A percentile compares a stretch with the other conserved stretches of the same genome.
Evolutionary conservation across 805 yeast species (phyloP).

Genomic region (Blastobotrys parvus): DNA sequence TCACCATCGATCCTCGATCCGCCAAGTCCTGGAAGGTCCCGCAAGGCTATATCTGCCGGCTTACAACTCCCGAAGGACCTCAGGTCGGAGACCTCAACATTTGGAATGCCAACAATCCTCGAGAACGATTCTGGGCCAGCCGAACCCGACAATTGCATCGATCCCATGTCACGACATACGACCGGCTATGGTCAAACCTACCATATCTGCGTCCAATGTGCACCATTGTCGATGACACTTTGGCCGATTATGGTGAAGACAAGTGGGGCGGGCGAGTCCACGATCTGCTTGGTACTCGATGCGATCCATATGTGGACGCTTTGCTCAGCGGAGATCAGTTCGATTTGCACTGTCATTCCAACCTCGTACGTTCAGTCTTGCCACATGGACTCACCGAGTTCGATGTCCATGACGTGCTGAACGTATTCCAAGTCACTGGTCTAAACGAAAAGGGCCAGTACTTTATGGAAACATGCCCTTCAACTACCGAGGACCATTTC

Average conservation of each 20-base stretch:
- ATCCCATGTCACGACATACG: constrained; percentile 53
- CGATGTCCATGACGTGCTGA: constrained; percentile 62
- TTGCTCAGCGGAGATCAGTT: constrained; percentile 55
- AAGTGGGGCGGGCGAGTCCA: constrained; percentile 61
- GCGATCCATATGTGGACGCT: constrained; percentile 63
- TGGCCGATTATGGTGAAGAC: constrained; percentile 45
- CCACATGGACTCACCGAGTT: constrained; percentile 56
- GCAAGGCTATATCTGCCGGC: constrained; percentile 48
- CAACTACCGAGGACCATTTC: constrained; percentile 49
- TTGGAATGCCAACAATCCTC: constrained; percentile 53
- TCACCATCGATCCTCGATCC: constrained; percentile 44
- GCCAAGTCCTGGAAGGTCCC: constrained; percentile 60
- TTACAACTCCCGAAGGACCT: constrained; percentile 60
- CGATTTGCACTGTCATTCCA: constrained; percentile 61
- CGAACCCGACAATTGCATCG: constrained; percentile 59
- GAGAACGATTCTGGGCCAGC: constrained; percentile 64
- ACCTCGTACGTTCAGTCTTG: constrained; percentile 48
- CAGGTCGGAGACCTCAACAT: constrained; percentile 64
- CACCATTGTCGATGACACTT: constrained; percentile 54
- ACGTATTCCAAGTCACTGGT: constrained; percentile 64
- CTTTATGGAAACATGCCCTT: constrained; percentile 65
- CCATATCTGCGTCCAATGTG: constrained; percentile 59
- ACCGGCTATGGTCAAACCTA: constrained; percentile 56
- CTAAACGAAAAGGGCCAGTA: constrained; percentile 57
- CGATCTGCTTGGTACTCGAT: constrained; percentile 59